phyloP scores from a whole-genome alignment of 495 filamentous ascomycete genomes.

The Penicillium pulvis region DNA sequence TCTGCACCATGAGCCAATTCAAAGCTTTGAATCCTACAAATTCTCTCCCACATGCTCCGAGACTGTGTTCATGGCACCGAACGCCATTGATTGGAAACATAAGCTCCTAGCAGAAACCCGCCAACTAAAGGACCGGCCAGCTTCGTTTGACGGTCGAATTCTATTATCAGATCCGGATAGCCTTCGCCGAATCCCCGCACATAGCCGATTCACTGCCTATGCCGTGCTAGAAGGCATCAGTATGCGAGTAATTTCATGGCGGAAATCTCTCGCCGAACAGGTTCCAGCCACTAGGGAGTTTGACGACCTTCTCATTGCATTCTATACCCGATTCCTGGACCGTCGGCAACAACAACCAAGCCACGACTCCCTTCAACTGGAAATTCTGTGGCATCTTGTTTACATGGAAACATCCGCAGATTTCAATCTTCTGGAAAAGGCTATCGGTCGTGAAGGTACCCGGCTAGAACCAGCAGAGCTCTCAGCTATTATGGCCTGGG shows the following conservation, averaged over 20 bases:
- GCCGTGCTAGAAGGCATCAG: background rate
- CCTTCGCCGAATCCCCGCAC: background rate
- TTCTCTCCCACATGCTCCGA: background rate
- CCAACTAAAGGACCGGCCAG: background rate
- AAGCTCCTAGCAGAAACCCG: background rate
- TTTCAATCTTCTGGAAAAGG: background rate
- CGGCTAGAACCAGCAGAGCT: background rate
- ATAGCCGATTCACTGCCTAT: background rate
- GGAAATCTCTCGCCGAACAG: background rate
- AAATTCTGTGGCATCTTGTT: background rate
- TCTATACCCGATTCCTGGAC: background rate
- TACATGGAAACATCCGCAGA: background rate
- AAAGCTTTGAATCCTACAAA: background rate
- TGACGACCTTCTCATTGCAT: background rate
- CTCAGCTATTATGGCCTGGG: background rate
- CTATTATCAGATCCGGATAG: background rate
- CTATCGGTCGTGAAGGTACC: background rate
- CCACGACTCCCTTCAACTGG: background rate
- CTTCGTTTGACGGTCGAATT: background rate
- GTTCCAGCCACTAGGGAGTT: background rate
- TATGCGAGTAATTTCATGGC: background rate
- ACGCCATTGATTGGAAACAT: background rate
- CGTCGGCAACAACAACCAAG: background rate
- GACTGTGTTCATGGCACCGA: background rate
- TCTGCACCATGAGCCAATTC: background rate